Evolutionary conservation across 306 rosid genomes (phyloP).

Genomic region (Casuarina cunninghamiana): DNA sequence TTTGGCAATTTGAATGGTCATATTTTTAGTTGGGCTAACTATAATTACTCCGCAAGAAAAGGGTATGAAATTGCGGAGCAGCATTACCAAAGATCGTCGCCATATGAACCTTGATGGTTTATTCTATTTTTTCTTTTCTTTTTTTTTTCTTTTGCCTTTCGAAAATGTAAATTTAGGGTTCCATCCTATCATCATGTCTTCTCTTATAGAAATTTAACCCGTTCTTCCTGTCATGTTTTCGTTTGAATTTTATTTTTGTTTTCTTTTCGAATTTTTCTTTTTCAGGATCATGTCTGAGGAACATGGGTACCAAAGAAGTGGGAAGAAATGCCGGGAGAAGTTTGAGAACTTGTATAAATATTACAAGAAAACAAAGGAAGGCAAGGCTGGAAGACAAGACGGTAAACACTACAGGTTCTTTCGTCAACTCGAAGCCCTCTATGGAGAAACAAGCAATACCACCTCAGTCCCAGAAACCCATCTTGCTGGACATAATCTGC

Average conservation of each 20-base stretch:
- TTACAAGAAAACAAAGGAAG: constrained; percentile 97
- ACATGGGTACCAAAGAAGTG: constrained; percentile 95
- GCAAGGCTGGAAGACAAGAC: constrained; percentile 94
- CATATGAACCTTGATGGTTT: not conserved
- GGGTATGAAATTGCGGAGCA: constrained; percentile 34
- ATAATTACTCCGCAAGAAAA: constrained; percentile 29
- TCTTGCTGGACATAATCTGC: constrained; percentile 36
- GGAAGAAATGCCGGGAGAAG: constrained; percentile 96
- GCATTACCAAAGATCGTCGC: constrained; percentile 9
- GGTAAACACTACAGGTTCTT: constrained; percentile 97
- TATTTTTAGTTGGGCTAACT: constrained; percentile 25
- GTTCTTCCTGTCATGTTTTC: not conserved
- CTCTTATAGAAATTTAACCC: not conserved
- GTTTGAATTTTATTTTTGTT: not conserved
- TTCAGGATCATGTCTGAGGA: constrained; percentile 87
- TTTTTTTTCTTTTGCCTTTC: not conserved
- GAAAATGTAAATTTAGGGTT: constrained; percentile 47
- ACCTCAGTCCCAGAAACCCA: constrained; percentile 52
- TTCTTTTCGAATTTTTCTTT: not conserved
- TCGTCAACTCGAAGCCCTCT: constrained; percentile 96
- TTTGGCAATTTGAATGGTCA: constrained; percentile 33
- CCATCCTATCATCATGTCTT: not conserved
- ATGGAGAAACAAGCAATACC: constrained; percentile 66
- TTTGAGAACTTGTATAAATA: constrained; percentile 93
- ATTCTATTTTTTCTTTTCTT: not conserved